phyloP scores from a whole-genome alignment of 495 filamentous ascomycete species.

The Evernia prunastri region DNA sequence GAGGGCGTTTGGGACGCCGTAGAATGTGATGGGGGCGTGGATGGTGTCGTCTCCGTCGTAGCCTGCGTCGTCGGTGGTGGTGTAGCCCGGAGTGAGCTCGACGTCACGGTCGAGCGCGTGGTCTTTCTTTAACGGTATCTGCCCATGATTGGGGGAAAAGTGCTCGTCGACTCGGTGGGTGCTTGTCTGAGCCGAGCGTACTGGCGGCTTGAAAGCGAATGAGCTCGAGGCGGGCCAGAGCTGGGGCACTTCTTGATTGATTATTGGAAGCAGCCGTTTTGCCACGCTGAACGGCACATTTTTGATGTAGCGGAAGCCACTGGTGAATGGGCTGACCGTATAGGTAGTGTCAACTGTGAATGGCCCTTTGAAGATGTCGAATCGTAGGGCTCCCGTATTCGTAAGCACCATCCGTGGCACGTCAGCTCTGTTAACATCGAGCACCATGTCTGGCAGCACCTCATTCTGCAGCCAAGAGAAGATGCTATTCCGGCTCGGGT shows the following conservation, averaged over 20 bases:
- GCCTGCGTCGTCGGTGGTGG: constrained; percentile 77
- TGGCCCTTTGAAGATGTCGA: constrained; percentile 87
- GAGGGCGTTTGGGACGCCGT: constrained; percentile 75
- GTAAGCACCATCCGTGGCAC: constrained; percentile 62
- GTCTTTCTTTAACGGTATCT: constrained; percentile 28
- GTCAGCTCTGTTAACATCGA: constrained; percentile 41
- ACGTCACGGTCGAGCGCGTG: constrained; percentile 9
- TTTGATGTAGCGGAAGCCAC: constrained; percentile 67
- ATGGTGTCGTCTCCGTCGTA: constrained; percentile 87
- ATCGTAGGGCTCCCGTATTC: constrained; percentile 87
- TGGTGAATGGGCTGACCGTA: constrained; percentile 83
- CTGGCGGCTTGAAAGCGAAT: constrained; percentile 7
- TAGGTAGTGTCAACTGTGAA: constrained; percentile 83
- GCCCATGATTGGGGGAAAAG: neutral
- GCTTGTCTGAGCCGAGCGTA: neutral
- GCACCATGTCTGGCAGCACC: constrained; percentile 60
- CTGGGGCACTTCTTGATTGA: constrained; percentile 66
- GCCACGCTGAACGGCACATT: constrained; percentile 74
- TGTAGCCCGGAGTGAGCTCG: constrained; percentile 70
- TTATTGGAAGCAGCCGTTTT: constrained; percentile 57
- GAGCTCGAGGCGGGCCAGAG: constrained; percentile 31
- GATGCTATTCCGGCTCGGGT: constrained; percentile 63
- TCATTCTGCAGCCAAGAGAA: constrained; percentile 72
- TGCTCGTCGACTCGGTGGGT: neutral
- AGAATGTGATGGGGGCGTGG: constrained; percentile 66